Base-by-base conservation (phyloP, 139 green algal species). In the Ostreobium quekettii region DNA sequence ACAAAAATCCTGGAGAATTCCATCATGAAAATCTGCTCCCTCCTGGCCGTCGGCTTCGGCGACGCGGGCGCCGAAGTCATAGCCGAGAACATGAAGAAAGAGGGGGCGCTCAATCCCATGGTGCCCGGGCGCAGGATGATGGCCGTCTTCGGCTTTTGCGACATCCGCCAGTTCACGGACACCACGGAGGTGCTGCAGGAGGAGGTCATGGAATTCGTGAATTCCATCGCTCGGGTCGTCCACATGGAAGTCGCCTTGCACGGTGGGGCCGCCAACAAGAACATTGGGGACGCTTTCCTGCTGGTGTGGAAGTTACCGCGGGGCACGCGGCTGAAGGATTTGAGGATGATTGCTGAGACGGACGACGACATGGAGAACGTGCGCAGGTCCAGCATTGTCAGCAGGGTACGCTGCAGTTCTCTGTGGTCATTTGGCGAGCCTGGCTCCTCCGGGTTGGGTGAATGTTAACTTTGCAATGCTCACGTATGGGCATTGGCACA, bases 121-220 rank as follows among this genome's bases (percentile, higher is more conserved):
- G 83, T 96, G 39, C 89, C 90, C 15, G 93, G 93, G 36, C 76
- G 85, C 15, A 90, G 82, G 59, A 86, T 82, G 74, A 74, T 83
- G 6, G 93, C 89, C 26, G 89, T 97, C 36, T 98, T 97, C 75
- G 92, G 92, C 1, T 98, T 98, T 79, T 98, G 93, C 76, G 93
- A 98, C 81, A 96, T 98, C 72, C 81, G 92, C 2, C 74, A 84
- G 37, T 98, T 98, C 84, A 97, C 93, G 0, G 92, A 97, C 64
- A 80, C 88, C 24, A 97, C 93, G 0, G 93, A 98, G 76, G 87
- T 97, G 59, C 74, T 97, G 67, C 83, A 93, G 62, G 90, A 97
- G 76, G 90, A 88, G 2, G 81, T 97, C 39, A 97, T 98, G 91
- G 90, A 96, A 80, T 98, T 95, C 82, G 93, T 98, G 4, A 98